A percentile compares a stretch with the other conserved stretches of the same genome.
These are phyloP conservation scores for Arctostaphylos glauca DNA, from an alignment of 148 eudicot species.

Conservation along the genomic window DNA sequence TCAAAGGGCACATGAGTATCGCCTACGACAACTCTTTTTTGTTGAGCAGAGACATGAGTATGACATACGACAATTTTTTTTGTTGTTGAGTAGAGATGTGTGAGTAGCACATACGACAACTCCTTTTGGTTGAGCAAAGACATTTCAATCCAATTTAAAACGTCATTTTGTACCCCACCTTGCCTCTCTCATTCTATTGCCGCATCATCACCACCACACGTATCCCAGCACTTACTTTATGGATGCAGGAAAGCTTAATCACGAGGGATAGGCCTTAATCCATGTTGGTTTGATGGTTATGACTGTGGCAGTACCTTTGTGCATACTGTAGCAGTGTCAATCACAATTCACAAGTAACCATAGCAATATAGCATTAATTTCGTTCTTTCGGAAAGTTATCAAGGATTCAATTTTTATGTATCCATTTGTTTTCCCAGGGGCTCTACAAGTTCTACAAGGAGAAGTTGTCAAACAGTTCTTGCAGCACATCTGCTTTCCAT, in stretches of 20 bases:
- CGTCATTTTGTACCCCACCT: neutral
- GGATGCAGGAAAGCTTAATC: neutral
- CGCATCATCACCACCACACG: neutral
- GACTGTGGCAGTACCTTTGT: neutral
- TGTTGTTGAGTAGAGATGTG: neutral
- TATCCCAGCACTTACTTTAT: neutral
- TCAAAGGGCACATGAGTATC: neutral
- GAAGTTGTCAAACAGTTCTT: conserved; percentile 95
- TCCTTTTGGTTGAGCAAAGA: neutral
- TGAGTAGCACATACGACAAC: neutral
- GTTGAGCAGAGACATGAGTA: neutral
- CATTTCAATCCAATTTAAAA: neutral
- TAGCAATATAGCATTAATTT: neutral
- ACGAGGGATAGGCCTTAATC: neutral
- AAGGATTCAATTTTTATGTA: neutral
- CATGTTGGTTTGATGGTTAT: neutral
- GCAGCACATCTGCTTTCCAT: conserved; percentile 82
- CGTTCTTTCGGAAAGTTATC: neutral
- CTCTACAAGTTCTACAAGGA: conserved; percentile 64
- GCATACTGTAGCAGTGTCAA: neutral
- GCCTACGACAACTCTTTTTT: neutral
- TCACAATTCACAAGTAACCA: neutral
- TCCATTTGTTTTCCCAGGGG: conserved; percentile 50
- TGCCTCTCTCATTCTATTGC: neutral
- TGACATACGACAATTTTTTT: neutral